Evolutionary conservation across 345 rosid species (phyloP).

Genomic region (Atalantia buxifolia): DNA sequence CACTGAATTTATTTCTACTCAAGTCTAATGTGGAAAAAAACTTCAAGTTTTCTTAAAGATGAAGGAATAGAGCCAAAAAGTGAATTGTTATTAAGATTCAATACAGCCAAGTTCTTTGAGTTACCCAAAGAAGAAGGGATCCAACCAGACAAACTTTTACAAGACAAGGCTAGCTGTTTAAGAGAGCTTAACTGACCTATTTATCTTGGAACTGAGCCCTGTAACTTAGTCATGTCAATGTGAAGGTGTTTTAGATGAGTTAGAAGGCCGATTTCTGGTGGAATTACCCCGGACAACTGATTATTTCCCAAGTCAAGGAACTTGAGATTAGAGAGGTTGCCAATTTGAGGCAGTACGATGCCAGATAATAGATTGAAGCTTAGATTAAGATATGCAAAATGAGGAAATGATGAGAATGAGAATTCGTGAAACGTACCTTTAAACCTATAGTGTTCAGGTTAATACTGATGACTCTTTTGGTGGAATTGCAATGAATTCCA

Average conservation of each 20-base stretch:
- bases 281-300: slow-evolving; percentile 7
- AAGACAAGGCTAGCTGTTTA: no score
- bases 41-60: no score
- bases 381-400: slow-evolving; percentile 22
- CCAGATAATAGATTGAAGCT: slow-evolving; percentile 14
- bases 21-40: no score
- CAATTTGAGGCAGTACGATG: neutral
- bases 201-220: no score
- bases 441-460: slow-evolving; percentile 20
- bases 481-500: slow-evolving; percentile 18
- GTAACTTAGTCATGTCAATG: no score
- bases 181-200: no score
- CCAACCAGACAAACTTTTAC: no score
- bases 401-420: slow-evolving; percentile 22
- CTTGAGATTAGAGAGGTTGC: slow-evolving; percentile 16
- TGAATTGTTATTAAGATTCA: no score
- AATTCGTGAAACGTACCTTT: slow-evolving; percentile 21
- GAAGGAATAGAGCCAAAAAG: no score
- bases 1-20: no score
- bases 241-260: neutral
- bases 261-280: slow-evolving; percentile 18
- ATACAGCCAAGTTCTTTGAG: no score
- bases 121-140: no score
- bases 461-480: neutral
- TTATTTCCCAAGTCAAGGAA: slow-evolving; percentile 17